Base-by-base conservation (phyloP, 495 filamentous ascomycete species). In the Geoglossum glabrum region DNA sequence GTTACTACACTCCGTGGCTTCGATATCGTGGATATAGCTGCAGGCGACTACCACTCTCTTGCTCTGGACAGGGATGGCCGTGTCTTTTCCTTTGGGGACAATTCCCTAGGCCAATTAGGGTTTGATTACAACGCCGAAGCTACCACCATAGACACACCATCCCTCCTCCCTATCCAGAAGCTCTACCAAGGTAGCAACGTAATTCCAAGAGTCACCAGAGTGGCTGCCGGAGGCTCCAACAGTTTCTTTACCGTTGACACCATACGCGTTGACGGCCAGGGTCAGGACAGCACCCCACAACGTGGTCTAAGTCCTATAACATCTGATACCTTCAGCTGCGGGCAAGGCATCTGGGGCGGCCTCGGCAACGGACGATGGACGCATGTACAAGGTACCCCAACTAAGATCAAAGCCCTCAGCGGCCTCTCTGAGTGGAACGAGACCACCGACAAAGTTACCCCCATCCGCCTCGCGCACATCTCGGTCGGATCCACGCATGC, bases 31-130 rank as follows among this genome's bases (percentile, higher is more conserved):
- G 73, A 83, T 54, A 81, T 97, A 58, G 89, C 90, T 0, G 67
- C 87, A 11, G 92, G 92, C 28, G 89, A 95, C 65, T 83, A 83
- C 61, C 92, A 98, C 68, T 90, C 88, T 27, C 70, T 95, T 11
- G 83, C 75, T 0, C 73, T 87, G 19, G 85, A 88, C 64, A 75
- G 73, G 27, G 70, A 84, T 46, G 92, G 92, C 38, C 74, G 77
- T 26, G 75, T 89, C n/a, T 95, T 88, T 67, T 73, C 79, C 27
- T 98, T 95, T 68, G 92, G 92, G 23, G 88, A 95, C 65, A 97
- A 97, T 67, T 80, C 82, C 0, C 74, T 76, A 56, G 92, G 92
- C 33, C 92, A 97, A 68, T 71, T 96, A 10, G 90, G 90, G 7
- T 79, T 89, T 61, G 77, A 85, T 51, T 79, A 74, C 49, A 76